Evolutionary conservation across 208 protist genomes (phyloP), one percentile per base, ranked within the genome.

Genomic region (Trypanosoma vivax): DNA sequence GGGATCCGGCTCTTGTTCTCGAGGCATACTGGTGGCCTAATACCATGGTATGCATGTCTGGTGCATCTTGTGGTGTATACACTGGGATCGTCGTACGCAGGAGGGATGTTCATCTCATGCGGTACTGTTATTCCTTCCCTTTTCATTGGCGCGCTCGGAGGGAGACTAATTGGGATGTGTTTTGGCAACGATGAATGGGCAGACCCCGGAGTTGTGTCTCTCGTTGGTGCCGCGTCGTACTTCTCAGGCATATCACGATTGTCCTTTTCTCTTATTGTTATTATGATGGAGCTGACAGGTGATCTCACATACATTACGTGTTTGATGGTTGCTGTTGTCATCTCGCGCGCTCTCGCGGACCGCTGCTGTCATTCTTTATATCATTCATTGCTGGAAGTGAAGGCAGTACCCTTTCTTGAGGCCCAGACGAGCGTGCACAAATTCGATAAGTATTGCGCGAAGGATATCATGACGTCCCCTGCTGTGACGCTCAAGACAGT

Each of bases 281-380:
- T 96, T 47, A 73, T 96, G 79, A 77, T 94, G 69, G 89, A 96
- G 60, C 33, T 92, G 27, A 88, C 87, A 7, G 77, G 79, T n/a
- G 83, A 92, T 45, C 60, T 96, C 11, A 72, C 78, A 40, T 87
- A 90, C 54, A 65, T 90, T 11, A 69, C 90, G 9, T 87, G 82
- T 46, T 62, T 96, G 14, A 96, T 94, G 89, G 53, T 90, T 19
- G 72, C 75, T 13, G 68, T 93, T n/a, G 79, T 94, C 46, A 27
- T 87, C n/a, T 73, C 84, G 18, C 90, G 88, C 35, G 64, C 67
- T 41, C 54, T 90, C 33, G 89, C 74, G 18, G 75, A 94, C 54
- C 69, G 58, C 28, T 81, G 69, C 41, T 83, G 77, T 28, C 83
- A 88, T 45, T 82, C 79, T 9, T 67, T 95, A 21, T 95, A 93